These are phyloP conservation scores for Zostera marina DNA, from an alignment of 116 monocot species.

Conservation along the genomic window DNA sequence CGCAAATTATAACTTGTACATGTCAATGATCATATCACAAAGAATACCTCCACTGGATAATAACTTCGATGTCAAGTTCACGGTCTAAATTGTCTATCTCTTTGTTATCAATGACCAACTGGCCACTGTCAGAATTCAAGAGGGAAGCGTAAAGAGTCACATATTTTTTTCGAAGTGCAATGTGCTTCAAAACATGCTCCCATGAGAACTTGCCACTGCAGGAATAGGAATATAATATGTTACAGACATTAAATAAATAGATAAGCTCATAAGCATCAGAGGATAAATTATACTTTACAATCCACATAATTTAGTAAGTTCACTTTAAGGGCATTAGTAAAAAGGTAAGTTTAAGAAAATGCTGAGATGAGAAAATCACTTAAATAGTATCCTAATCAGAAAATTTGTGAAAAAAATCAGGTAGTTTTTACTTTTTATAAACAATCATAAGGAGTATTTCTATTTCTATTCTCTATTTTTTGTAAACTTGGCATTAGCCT, in stretches of 20 bases:
- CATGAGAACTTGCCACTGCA: conserved; percentile 90
- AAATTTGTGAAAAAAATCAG: no score
- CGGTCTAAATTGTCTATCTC: conserved; percentile 73
- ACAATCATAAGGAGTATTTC: no score
- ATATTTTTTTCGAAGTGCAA: conserved; percentile 74
- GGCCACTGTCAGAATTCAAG: conserved; percentile 50
- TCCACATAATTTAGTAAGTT: background rate
- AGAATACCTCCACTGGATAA: conserved; percentile 95
- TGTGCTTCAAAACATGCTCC: conserved; percentile 80
- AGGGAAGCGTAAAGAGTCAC: conserved; percentile 90
- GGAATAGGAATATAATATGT: conserved; percentile 9
- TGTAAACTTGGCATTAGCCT: no score
- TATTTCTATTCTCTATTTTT: no score
- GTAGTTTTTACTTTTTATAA: no score
- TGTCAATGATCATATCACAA: background rate
- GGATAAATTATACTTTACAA: background rate
- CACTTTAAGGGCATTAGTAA: no score
- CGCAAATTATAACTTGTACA: background rate
- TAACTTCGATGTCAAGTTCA: conserved; percentile 87
- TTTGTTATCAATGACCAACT: conserved; percentile 48
- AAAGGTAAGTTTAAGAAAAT: no score
- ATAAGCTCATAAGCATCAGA: background rate
- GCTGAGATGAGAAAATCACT: no score
- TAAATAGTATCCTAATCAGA: no score
- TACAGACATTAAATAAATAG: background rate